Evolutionary conservation across 371 early-diverging fungal genomes (phyloP), one percentile per base, ranked within the genome.

Genomic region (Mortierella sp.): DNA sequence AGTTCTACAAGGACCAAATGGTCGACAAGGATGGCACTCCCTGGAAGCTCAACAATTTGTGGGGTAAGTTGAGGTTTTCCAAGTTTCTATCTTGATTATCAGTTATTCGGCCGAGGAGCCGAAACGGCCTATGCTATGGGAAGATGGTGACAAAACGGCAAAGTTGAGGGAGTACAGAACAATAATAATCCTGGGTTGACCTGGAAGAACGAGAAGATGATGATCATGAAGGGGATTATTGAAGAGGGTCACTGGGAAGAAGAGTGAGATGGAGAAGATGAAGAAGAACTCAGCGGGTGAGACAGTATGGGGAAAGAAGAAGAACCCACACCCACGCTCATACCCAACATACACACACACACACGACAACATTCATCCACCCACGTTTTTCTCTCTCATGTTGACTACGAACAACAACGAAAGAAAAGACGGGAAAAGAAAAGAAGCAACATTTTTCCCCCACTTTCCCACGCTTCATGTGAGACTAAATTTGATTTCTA

Each of bases 1-100:
- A 99, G 86, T 88, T 90, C 63, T 99, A 96, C 91, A 98, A 99
- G 89, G 87, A 90, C n/a, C 84, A 86, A 79, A 78, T 98, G 85
- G 94, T 95, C 37, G 91, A 94, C 86, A 86, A 89, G 29, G 81
- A 87, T 24, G 96, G 96, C 50, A 88, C 89, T 24, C 93, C 93
- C 16, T 87, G 90, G 77, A 93, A 94, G 19, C 80, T 84, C n/a
- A 93, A 92, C 34, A 93, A 95, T 70, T 96, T 98, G 85, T 72
- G 96, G 66, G 94, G 95, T 96, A 89, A 81, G 91, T 50, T 65
- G 52, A 31, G 19, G 11, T 64, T 41, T n/a, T 29, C 7, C 37
- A n/a, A 66, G 44, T 43, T 45, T 71, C n/a, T 40, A 68, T 64
- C 43, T 77, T 45, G 68, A 64, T 68, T 53, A 64, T 66, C 65